These are phyloP conservation scores for Jackrogersella multiformis DNA, from an alignment of 495 filamentous ascomycete genomes.

Conservation along the genomic window DNA sequence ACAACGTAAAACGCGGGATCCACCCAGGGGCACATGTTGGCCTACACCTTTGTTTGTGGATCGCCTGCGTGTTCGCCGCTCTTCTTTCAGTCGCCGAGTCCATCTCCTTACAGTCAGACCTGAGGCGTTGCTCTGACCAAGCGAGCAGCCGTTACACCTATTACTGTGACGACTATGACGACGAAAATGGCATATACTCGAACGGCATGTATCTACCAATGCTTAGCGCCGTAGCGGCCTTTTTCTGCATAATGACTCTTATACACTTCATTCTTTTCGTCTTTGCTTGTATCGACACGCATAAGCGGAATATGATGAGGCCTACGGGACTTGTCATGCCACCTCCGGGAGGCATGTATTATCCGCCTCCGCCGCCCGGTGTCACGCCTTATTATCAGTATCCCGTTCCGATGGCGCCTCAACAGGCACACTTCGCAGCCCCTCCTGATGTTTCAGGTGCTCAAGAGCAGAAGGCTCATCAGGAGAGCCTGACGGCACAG, in stretches of 20 bases:
- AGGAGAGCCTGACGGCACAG: constrained; percentile 7
- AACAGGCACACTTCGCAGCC: constrained; percentile 6
- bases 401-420: constrained; percentile 27
- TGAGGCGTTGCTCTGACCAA: constrained; percentile 18
- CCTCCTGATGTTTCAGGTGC: constrained; percentile 2
- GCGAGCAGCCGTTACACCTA: not conserved
- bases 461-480: not conserved
- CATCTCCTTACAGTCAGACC: not conserved
- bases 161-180: constrained; percentile 23
- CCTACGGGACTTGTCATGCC: constrained; percentile 34
- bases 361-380: constrained; percentile 18
- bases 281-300: constrained; percentile 55
- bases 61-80: constrained; percentile 43
- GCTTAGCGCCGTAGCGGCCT: constrained; percentile 27
- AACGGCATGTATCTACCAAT: constrained; percentile 29
- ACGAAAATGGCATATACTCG: not conserved
- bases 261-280: constrained; percentile 56
- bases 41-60: constrained; percentile 48
- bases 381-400: constrained; percentile 40
- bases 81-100: constrained; percentile 18
- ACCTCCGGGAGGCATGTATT: constrained; percentile 29
- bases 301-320: constrained; percentile 39
- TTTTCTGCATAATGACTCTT: constrained; percentile 34
- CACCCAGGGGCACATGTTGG: constrained; percentile 52
- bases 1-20: constrained; percentile 42